Base-by-base conservation (phyloP, 2,329 filamentous ascomycete genomes). In the Colletotrichum falcatum region DNA sequence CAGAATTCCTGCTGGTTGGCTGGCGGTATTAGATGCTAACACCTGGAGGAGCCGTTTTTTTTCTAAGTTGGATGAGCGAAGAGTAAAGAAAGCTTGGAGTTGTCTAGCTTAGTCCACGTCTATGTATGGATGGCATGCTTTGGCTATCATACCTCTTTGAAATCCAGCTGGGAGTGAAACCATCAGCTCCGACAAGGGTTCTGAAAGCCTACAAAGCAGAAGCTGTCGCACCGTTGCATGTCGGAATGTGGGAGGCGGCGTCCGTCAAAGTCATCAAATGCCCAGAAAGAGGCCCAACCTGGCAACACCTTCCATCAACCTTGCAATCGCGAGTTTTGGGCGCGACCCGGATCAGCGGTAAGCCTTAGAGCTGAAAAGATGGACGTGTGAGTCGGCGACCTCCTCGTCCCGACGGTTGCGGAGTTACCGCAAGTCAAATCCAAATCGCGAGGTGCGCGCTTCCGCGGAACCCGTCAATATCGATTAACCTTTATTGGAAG, bases 341-440 rank as follows among this genome's bases (percentile, higher is more conserved):
- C 26, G 12, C 39, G 48, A 42, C 18, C 49, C 23, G 26, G 63
- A 44, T n/a, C 20, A n/a, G 7, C 4, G 20, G 42, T 11, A 44
- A n/a, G 18, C 18, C 42, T n/a, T n/a, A 4, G 42, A 44, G 33
- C 49, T 61, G 6, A n/a, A n/a, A 42, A 20, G 3, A 39, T 35
- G 48, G 37, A 48, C 49, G 63, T 64, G 53, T 66, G 67, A 66
- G 55, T 70, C 67, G 61, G 56, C 63, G 54, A 51, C 48, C 59
- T 23, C 56, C 62, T 51, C 42, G 26, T 53, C 44, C 23, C 28
- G 37, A 12, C 20, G 42, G 63, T 51, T 66, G 28, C 56, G 49
- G 35, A 63, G 56, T 60, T 61, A 51, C 42, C n/a, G 49, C 35
- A 48, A 14, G 39, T 37, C 26, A 28, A 28, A 14, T 59, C 23